A percentile compares a stretch with the other conserved stretches of the same genome.
These are phyloP conservation scores for Zasmidium angulare DNA, from an alignment of 2,329 filamentous ascomycete genomes.

Conservation along the genomic window DNA sequence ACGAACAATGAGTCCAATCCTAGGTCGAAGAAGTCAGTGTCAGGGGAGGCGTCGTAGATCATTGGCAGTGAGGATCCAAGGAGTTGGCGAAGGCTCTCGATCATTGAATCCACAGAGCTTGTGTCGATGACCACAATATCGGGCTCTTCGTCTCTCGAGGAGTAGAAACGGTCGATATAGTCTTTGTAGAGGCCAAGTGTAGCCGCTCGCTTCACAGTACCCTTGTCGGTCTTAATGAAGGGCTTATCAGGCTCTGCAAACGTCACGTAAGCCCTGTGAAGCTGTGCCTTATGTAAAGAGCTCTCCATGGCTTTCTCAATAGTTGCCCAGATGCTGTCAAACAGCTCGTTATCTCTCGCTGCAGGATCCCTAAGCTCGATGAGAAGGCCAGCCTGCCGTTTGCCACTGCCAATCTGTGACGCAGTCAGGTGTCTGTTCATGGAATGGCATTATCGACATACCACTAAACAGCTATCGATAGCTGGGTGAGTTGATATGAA, in stretches of 20 bases:
- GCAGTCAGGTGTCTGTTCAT: neutral
- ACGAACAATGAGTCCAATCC: constrained; percentile 35
- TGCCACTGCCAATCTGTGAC: constrained; percentile 26
- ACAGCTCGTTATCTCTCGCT: constrained; percentile 18
- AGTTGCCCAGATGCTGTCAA: constrained; percentile 46
- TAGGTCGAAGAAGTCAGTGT: constrained; percentile 33
- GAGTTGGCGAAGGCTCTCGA: neutral
- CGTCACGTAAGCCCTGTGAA: constrained; percentile 43
- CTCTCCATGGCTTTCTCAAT: constrained; percentile 44
- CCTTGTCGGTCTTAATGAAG: constrained; percentile 31
- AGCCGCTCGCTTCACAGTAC: neutral
- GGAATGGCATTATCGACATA: neutral
- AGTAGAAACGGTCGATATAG: constrained; percentile 50
- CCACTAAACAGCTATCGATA: neutral
- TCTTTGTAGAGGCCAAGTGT: constrained; percentile 37
- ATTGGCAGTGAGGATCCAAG: constrained; percentile 1
- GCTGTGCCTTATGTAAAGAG: constrained; percentile 41
- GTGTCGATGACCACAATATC: constrained; percentile 6
- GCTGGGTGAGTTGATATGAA: neutral
- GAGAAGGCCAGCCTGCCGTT: constrained; percentile 30
- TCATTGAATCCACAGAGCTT: constrained; percentile 20
- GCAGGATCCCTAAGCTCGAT: constrained; percentile 23
- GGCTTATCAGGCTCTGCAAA: constrained; percentile 45
- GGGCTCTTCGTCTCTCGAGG: constrained; percentile 2
- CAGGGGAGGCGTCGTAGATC: constrained; percentile 8